Percentiles rank a stretch among this genome's conserved stretches.
Conservation (phyloP, 2,329 filamentous ascomycete genomes). For the Ascochyta fabae region DNA sequence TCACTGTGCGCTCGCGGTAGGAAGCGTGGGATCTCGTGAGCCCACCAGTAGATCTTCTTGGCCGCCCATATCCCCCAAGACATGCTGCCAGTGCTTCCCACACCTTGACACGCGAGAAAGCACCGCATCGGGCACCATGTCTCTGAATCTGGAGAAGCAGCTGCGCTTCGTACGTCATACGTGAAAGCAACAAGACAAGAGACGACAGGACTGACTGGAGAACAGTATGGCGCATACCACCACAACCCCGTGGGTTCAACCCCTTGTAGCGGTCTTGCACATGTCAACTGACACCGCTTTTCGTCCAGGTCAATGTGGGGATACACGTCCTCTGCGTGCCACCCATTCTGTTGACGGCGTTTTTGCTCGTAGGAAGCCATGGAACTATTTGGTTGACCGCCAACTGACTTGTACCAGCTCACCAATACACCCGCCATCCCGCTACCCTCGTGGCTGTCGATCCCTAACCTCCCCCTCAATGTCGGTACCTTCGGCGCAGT, state of each 20-base stretch:
- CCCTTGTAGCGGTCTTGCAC: constrained; percentile 11
- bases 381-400: background rate
- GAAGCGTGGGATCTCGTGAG: constrained; percentile 16
- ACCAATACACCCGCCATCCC: constrained; percentile 63
- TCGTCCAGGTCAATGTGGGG: constrained; percentile 69
- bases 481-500: constrained; percentile 63
- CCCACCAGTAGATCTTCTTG: constrained; percentile 8
- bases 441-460: constrained; percentile 60
- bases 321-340: constrained; percentile 85
- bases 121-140: constrained; percentile 51
- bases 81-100: constrained; percentile 36
- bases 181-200: background rate
- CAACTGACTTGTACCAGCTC: constrained; percentile 49
- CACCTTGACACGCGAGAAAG: constrained; percentile 36
- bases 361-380: constrained; percentile 68
- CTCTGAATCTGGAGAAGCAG: constrained; percentile 80
- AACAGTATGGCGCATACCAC: constrained; percentile 83
- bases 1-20: constrained; percentile 25
- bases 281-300: constrained; percentile 33
- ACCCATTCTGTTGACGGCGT: constrained; percentile 72
- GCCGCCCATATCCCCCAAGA: constrained; percentile 25
- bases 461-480: constrained; percentile 66
- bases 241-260: constrained; percentile 66
- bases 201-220: constrained; percentile 20
- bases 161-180: constrained; percentile 74